Percentiles rank a stretch among this genome's conserved stretches.
Conservation (phyloP, 2,329 filamentous ascomycete genomes). For the Aphanoascus verrucosus region DNA sequence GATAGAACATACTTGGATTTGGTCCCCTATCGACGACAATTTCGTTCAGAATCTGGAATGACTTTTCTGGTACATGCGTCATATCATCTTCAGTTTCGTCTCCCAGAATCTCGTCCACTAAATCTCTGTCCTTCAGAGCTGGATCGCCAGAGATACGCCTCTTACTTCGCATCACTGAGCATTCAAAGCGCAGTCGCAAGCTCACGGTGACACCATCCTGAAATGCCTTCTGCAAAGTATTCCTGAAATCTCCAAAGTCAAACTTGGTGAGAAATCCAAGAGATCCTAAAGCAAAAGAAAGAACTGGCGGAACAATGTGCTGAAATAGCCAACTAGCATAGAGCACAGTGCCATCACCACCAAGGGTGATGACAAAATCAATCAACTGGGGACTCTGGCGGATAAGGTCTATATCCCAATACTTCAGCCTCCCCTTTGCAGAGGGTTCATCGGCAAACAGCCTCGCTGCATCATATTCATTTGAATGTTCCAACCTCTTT, state of each 20-base stretch:
- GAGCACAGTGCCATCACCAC: conserved; percentile 91
- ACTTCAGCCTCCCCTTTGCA: conserved; percentile 54
- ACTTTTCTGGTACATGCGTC: conserved; percentile 75
- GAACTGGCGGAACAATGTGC: conserved; percentile 80
- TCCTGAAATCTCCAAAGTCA: conserved; percentile 66
- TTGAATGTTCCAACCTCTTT: conserved; percentile 58
- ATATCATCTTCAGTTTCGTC: conserved; percentile 73
- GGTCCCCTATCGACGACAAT: conserved; percentile 92
- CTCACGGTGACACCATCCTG: conserved; percentile 78
- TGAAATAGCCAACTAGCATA: conserved; percentile 97
- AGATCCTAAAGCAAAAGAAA: conserved; percentile 84
- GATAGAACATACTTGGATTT: conserved; percentile 61
- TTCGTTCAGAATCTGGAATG: conserved; percentile 88
- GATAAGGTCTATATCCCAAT: conserved; percentile 76
- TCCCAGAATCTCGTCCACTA: conserved; percentile 75
- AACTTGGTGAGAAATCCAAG: conserved; percentile 95
- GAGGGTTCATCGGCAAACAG: conserved; percentile 53
- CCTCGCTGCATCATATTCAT: conserved; percentile 61
- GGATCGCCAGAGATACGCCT: conserved; percentile 22
- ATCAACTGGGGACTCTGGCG: conserved; percentile 70
- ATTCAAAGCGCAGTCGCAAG: conserved; percentile 79
- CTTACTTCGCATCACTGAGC: conserved; percentile 69
- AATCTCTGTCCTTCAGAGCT: conserved; percentile 45
- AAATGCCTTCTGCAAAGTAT: conserved; percentile 62
- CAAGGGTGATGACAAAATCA: conserved; percentile 85